Evolutionary conservation across 2,329 filamentous ascomycete species (phyloP), one percentile per base, ranked within the genome.

Genomic region (Stachybotrys elegans): DNA sequence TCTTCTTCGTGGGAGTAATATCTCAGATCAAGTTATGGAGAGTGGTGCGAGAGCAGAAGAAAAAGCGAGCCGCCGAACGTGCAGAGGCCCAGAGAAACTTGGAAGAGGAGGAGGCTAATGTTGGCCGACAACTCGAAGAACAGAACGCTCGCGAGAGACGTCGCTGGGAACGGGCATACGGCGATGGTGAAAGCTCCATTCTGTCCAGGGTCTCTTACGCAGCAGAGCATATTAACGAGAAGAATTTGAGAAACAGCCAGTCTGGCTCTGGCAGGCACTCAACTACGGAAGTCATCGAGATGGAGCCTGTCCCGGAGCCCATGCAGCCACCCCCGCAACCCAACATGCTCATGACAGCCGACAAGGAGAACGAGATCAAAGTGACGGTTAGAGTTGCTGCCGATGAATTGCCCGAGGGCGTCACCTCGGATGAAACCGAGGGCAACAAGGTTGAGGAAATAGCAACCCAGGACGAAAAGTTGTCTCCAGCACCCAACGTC

Each of bases 21-120:
- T 94, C 88, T 0, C 92, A 97, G 61, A 71, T 93, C 53, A 88
- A 84, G 55, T 70, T 96, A 13, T 96, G 90, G 90, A 88, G 82
- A 49, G 72, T 95, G 7, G 79, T 95, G 47, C 80, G 82, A 55
- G 75, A 83, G 48, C 74, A 73, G 37, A 74, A 78, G 40, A 70
- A 74, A 52, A 70, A 72, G 64, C 77, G 68, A 54, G 76, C 72
- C 1, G 69, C 68, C 14, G 71, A 71, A 44, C 62, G 65, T 42
- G 70, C 69, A n/a, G 70, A 75, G 54, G 72, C 69, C 17, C 69
- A 76, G 57, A 71, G 63, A 3, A 73, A 78, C 44, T 65, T 81
- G 45, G 75, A 84, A 42, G 70, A 70, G 40, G 79, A 85, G 49
- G 88, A 95, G 58, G 80, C 83, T 44, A 80, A 81, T 32, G 73